Percentiles rank a stretch among this genome's conserved stretches.
phyloP scores from a whole-genome alignment of 129 eudicot species.

The Erigeron canadensis region DNA sequence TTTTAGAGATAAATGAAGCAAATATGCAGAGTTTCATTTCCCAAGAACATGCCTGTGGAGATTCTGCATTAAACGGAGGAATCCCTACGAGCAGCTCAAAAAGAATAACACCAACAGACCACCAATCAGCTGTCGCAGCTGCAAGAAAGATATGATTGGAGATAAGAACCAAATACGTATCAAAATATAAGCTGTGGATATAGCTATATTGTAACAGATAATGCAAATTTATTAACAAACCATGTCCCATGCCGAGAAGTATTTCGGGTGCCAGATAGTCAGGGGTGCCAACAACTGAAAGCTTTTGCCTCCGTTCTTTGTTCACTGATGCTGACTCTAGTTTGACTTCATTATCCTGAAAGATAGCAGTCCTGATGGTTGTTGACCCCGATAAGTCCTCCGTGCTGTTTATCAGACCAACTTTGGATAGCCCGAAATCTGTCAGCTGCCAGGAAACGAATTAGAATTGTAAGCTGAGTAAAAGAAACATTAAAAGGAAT shows the following conservation, averaged over 20 bases:
- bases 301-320: conserved; percentile 66
- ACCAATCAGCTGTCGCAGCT: conserved; percentile 99
- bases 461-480: conserved; percentile 46
- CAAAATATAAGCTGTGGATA: no score
- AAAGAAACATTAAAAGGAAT: background rate
- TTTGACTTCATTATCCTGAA: conserved; percentile 57
- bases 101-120: conserved; percentile 98
- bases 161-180: no score
- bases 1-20: background rate
- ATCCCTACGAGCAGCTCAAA: conserved; percentile 92
- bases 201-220: no score
- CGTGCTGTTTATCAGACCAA: conserved; percentile 93
- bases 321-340: conserved; percentile 37
- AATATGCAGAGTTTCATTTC: conserved; percentile 1
- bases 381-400: conserved; percentile 85
- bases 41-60: conserved; percentile 67
- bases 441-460: conserved; percentile 77
- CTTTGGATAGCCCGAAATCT: conserved; percentile 99
- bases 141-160: conserved; percentile 12
- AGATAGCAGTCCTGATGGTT: conserved; percentile 43
- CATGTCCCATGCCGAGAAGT: conserved; percentile 99
- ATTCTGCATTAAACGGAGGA: conserved; percentile 94
- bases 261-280: conserved; percentile 99
- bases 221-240: conserved; percentile 31
- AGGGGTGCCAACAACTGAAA: conserved; percentile 97